Percentiles rank a stretch among this genome's conserved stretches.
These are phyloP conservation scores for Plasmodium yoelii DNA, from an alignment of 169 alveolate species.

Conservation along the genomic window DNA sequence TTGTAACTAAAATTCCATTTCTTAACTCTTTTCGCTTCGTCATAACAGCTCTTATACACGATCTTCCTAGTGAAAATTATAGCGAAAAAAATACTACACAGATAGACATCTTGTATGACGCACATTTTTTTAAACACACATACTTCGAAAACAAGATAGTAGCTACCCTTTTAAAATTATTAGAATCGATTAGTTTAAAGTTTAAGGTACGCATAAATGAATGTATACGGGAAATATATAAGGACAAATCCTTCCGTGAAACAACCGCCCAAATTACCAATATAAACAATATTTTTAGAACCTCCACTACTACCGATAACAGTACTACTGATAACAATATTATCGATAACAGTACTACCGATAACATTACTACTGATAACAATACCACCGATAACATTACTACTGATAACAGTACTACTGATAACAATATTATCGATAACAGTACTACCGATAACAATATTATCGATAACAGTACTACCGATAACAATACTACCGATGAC, in stretches of 20 bases:
- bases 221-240: conserved; percentile 7
- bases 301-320: no score
- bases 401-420: no score
- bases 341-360: no score
- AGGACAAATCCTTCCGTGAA: background rate
- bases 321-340: no score
- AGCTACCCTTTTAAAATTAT: conserved; percentile 5
- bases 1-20: conserved; percentile 6
- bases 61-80: background rate
- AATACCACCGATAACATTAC: no score
- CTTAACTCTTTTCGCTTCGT: conserved; percentile 31
- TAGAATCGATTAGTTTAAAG: conserved; percentile 11
- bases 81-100: conserved; percentile 8
- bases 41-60: conserved; percentile 12
- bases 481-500: no score
- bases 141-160: conserved; percentile 17
- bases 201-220: conserved; percentile 16
- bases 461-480: no score
- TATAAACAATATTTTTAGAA: no score
- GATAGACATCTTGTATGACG: conserved; percentile 29
- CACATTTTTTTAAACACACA: conserved; percentile 15
- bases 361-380: no score
- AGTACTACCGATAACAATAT: no score
- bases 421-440: no score
- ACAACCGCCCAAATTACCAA: background rate